Base-by-base conservation (phyloP, 1,284 basidiomycete genomes). In the Chalciporus sp. region DNA sequence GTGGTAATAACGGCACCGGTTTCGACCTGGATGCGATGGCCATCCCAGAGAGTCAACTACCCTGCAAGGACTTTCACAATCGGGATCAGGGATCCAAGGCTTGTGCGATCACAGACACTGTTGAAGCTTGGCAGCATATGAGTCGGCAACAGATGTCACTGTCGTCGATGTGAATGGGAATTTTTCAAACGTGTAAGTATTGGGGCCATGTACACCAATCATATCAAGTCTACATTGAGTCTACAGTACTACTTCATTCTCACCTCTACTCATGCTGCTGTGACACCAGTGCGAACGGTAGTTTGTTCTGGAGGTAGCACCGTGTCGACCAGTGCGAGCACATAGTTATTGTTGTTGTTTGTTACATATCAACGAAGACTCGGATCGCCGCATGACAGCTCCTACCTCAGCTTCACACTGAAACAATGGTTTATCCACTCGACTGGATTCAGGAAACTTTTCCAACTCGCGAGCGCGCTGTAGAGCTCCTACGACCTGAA, bases 401-500 rank as follows among this genome's bases (percentile, higher is more conserved):
- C n/a, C n/a, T n/a, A n/a, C n/a, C 9, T 33, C 12, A 33, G 31
- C 31, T 33, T 11, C 31, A 11, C 31, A 11, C 33, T 8, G 8
- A 16, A 31, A 33, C 46, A 12, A 68, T 68, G 59, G 60, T 70
- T 40, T 61, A 69, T 59, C 58, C 68, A 19, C 47, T 71, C 23
- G 54, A 66, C 31, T 81, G 75, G 78, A 61, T 79, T 26, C 72
- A 73, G 54, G 56, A 60, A 43, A 74, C 71, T 4, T 81, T 80
- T 61, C 60, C 56, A 47, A 70, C 70, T 29, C 71, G 63, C 49
- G 61, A 65, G 49, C 63, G 61, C 23, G 64, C 76, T 1, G 67
- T 72, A 52, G 66, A 72, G 28, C 80, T 88, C 50, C 75, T 88
- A 37, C 70, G 74, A 9, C 84, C 84, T 42, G 81, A 88, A 61